phyloP scores from a whole-genome alignment of 768 basidiomycete genomes.

The Lentinus brumalis region DNA sequence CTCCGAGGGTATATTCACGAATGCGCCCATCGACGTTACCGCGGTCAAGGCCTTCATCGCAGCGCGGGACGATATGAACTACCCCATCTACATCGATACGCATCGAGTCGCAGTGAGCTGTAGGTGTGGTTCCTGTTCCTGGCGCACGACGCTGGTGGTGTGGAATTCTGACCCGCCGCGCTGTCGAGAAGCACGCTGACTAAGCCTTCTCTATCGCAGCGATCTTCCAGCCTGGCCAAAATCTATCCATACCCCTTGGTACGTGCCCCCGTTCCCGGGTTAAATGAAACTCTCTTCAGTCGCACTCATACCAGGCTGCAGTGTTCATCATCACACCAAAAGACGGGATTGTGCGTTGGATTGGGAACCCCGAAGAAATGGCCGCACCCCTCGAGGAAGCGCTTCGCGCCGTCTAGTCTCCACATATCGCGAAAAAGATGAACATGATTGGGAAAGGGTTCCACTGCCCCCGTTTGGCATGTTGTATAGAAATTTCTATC shows the following conservation, averaged over 20 bases:
- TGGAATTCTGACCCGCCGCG: background rate
- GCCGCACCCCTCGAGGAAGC: conserved; percentile 24
- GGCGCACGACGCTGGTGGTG: background rate
- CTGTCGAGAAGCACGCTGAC: background rate
- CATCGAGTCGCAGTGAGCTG: conserved; percentile 30
- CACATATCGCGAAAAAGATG: no score
- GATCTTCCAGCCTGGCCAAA: conserved; percentile 32
- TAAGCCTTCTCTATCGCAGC: conserved; percentile 22
- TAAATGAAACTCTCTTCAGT: conserved; percentile 13
- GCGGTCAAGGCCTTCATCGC: conserved; percentile 28
- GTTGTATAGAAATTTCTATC: no score
- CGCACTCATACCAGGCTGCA: conserved; percentile 4
- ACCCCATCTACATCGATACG: conserved; percentile 31
- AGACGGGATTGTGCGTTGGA: conserved; percentile 30
- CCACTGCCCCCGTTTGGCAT: no score
- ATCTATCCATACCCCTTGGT: conserved; percentile 33
- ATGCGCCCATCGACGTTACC: conserved; percentile 26
- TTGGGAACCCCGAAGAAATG: conserved; percentile 34
- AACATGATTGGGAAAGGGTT: no score
- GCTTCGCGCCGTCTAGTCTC: conserved; percentile 15
- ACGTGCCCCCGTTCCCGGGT: conserved; percentile 14
- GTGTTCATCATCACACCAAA: conserved; percentile 32
- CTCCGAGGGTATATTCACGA: conserved; percentile 34
- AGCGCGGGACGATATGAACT: conserved; percentile 30
- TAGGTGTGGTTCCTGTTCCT: conserved; percentile 13